A percentile compares a stretch with the other conserved stretches of the same genome.
These are phyloP conservation scores for Hibiscus trionum DNA, from an alignment of 345 rosid genomes.

Conservation along the genomic window DNA sequence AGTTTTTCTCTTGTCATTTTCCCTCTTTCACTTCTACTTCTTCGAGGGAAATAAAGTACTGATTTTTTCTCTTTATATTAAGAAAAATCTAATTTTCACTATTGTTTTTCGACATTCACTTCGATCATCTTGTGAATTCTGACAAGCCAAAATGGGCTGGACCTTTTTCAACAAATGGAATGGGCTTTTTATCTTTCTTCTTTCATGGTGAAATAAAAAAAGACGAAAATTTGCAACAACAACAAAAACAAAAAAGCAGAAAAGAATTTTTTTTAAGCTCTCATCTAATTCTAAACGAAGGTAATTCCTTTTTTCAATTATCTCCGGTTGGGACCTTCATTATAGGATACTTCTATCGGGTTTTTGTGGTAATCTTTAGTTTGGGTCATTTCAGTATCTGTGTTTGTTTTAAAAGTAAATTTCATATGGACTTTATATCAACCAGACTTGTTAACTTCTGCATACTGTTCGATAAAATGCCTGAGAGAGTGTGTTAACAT, in stretches of 20 bases:
- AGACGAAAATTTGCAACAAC: background rate
- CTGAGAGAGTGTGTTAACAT: background rate
- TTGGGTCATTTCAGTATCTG: background rate
- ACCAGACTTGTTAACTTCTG: background rate
- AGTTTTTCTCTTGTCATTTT: constrained; percentile 43
- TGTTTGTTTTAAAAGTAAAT: background rate
- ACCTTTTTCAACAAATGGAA: background rate
- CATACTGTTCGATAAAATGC: constrained; percentile 15
- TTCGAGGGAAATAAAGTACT: background rate
- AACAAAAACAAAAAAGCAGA: background rate
- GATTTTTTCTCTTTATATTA: background rate
- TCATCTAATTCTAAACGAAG: background rate
- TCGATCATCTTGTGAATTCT: background rate
- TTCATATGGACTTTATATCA: too few species aligned
- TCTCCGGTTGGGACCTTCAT: background rate
- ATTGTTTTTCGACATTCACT: background rate
- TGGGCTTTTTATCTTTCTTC: background rate
- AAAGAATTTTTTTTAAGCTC: background rate
- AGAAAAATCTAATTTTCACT: background rate
- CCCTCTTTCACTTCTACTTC: background rate
- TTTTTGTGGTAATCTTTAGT: background rate
- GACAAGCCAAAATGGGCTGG: background rate
- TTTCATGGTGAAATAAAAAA: background rate
- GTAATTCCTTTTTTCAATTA: background rate
- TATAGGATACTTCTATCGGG: background rate